Base-by-base conservation (phyloP, 805 yeast species). In the Kazachstania taianensis region DNA sequence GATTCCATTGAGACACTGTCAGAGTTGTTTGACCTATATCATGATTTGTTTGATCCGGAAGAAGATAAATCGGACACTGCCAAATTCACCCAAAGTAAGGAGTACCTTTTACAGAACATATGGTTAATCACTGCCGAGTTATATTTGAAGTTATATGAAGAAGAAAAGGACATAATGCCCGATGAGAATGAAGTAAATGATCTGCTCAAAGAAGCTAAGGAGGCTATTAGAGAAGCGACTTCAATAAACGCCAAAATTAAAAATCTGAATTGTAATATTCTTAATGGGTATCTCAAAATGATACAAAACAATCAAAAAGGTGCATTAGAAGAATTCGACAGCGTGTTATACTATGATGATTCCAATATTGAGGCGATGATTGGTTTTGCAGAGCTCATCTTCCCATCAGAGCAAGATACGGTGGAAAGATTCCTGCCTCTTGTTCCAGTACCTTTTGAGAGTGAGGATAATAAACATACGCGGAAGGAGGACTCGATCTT, bases 51-150 rank as follows among this genome's bases (percentile, higher is more conserved):
- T 38, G 44, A 50, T 17, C 36, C 38, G 5, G 43, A 37, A 12
- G 28, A 30, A 13, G 6, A n/a, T 16, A 24, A 9, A 5, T 25
- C 32, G 10, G 28, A 37, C 33, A 19, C 19, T 12, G 33, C 37
- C 9, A 20, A 20, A 13, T 18, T 12, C 16, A 23, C 20, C 6
- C 7, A 10, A 12, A 24, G 32, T 23, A 38, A 35, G 28, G 73
- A 67, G 29, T 58, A 62, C 31, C 48, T 74, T 7, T 51, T 77
- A 31, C 84, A 78, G 46, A 65, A 66, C 23, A 50, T 83, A 17
- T 86, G 96, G 95, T 53, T 86, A 33, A 73, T 85, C 72, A 68
- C 83, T 0, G 69, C 85, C 1, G 67, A 69, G 25, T 59, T 84
- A 19, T 85, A 83, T 51, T 61, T 71, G 46, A 70, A 72, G 40